Percentiles rank a stretch among this genome's conserved stretches.
phyloP scores from a whole-genome alignment of 441 rosid genomes.

The Erodium texanum region DNA sequence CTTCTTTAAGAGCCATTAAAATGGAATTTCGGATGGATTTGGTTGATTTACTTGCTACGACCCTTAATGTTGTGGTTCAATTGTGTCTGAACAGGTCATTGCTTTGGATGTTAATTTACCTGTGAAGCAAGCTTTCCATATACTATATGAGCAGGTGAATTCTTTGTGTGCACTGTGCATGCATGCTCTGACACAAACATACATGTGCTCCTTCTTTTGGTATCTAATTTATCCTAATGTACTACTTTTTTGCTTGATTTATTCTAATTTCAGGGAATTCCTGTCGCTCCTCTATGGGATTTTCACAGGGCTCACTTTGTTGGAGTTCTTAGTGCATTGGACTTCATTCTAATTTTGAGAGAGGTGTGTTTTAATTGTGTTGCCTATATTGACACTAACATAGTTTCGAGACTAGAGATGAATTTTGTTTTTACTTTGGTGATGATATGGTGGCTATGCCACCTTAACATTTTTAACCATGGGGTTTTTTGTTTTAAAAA shows the following conservation, averaged over 20 bases:
- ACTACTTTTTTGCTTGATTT: neutral
- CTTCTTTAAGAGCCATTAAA: constrained; percentile 14
- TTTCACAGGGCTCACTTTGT: constrained; percentile 41
- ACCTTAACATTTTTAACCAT: neutral
- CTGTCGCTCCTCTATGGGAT: constrained; percentile 64
- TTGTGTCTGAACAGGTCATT: constrained; percentile 32
- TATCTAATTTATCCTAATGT: neutral
- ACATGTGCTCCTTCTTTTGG: neutral
- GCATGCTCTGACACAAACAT: neutral
- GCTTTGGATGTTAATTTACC: constrained; percentile 59
- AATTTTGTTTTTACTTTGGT: neutral
- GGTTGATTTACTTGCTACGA: constrained; percentile 1
- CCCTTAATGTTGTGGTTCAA: constrained; percentile 3
- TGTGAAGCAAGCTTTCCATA: constrained; percentile 62
- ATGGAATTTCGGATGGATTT: constrained; percentile 11
- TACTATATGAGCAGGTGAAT: constrained; percentile 53
- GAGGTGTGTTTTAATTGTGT: constrained; percentile 31
- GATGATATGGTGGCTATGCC: neutral
- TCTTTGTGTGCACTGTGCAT: constrained; percentile 11
- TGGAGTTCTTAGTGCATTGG: constrained; percentile 51
- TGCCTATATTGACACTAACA: neutral
- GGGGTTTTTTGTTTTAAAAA: neutral
- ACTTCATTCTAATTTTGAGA: constrained; percentile 50
- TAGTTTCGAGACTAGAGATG: neutral
- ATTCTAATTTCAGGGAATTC: constrained; percentile 44